Percentiles rank a stretch among this genome's conserved stretches.
phyloP scores from a whole-genome alignment of 1,284 basidiomycete species.

The Cutaneotrichosporon arboriforme region DNA sequence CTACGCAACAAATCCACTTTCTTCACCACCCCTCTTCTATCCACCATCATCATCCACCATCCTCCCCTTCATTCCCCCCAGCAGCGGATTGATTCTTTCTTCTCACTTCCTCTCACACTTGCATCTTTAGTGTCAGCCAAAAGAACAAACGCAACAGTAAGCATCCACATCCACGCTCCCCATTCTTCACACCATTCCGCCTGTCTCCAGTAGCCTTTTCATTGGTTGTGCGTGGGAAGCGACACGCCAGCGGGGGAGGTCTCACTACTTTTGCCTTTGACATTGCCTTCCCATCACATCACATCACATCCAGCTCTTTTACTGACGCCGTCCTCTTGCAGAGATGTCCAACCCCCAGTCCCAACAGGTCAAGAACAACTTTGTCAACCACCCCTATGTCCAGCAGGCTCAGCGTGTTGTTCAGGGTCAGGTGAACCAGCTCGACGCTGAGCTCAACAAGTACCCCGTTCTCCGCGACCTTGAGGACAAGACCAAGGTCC shows the following conservation, averaged over 20 bases:
- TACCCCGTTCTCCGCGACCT: constrained; percentile 77
- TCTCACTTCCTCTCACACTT: too few species aligned
- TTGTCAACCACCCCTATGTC: constrained; percentile 69
- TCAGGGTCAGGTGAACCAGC: constrained; percentile 68
- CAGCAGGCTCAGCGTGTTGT: constrained; percentile 71
- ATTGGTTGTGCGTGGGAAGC: background rate
- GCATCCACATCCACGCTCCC: too few species aligned
- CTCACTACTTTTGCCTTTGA: too few species aligned
- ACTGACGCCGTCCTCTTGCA: background rate
- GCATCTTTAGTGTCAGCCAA: too few species aligned
- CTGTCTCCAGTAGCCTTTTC: background rate
- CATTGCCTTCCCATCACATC: background rate
- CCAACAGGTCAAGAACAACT: constrained; percentile 53
- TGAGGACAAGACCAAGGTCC: constrained; percentile 84
- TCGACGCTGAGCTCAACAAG: constrained; percentile 95
- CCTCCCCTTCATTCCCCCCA: too few species aligned
- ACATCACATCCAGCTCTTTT: background rate
- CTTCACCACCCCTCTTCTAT: too few species aligned
- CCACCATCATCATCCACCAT: too few species aligned
- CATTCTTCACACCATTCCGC: background rate
- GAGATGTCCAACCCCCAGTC: constrained; percentile 42
- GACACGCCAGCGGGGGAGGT: background rate
- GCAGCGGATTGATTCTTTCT: too few species aligned
- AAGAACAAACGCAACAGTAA: background rate
- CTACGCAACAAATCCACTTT: too few species aligned